Evolutionary conservation across 1,139 yeast species (phyloP), one percentile per base, ranked within the genome.

Genomic region (Saccharomyces hybrid): DNA sequence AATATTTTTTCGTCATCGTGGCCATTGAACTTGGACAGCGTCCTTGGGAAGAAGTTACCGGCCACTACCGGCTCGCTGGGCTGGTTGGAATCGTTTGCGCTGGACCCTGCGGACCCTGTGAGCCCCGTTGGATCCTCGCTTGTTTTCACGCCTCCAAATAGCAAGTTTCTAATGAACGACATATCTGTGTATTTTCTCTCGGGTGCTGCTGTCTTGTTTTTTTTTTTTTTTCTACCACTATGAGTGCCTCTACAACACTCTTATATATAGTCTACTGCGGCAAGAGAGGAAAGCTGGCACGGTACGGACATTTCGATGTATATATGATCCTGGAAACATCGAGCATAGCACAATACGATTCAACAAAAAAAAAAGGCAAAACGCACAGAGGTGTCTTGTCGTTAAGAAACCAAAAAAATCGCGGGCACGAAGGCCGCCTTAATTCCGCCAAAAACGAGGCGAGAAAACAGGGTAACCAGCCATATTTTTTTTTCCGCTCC

Each of bases 1-100:
- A 86, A 84, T 41, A 95, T 90, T 63, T 82, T 82, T 52, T 86
- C 84, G 53, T 83, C 84, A 60, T 86, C 90, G 50, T 75, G 80
- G 1, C 99, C 98, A 68, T 93, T 89, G 74, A 75, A 90, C 65
- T 83, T 84, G 57, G 80, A 79, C 38, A 93, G 75, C 2, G 88
- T 79, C 55, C 74, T 69, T n/a, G 97, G 97, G 2, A 95, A 89
- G 73, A 86, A 93, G 51, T 78, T 78, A n/a, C 88, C 87, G 62
- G 82, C 88, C 7, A 88, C 84, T 4, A 88, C 75, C 2, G 95
- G 86, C 55, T 81, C 83, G 13, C 72, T 72, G 32, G 57, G 16
- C 34, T 50, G n/a, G 55, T 50, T 50, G 38, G 48, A 25, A 13
- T 31, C 14, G 41, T 49, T 52, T 48, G 55, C 42, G 23, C 55